phyloP scores from a whole-genome alignment of 208 protist genomes.

The Naegleria gruberi region DNA sequence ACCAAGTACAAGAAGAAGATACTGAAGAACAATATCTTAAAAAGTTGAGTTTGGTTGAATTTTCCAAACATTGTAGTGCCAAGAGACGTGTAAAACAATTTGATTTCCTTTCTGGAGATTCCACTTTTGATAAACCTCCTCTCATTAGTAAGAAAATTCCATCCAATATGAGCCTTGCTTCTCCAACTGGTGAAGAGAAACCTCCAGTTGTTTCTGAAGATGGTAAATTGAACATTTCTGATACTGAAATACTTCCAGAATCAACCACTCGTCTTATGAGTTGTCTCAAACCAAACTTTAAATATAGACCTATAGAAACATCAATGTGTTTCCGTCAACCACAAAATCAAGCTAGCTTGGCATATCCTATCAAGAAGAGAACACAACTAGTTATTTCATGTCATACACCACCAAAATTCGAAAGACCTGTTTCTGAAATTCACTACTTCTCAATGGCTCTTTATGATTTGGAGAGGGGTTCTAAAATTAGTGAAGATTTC shows the following conservation, averaged over 20 bases:
- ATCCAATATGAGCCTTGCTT: neutral
- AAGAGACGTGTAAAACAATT: neutral
- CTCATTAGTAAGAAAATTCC: neutral
- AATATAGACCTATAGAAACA: neutral
- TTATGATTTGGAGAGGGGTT: neutral
- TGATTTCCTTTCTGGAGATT: neutral
- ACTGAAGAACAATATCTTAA: neutral
- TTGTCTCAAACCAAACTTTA: neutral
- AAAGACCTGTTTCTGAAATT: neutral
- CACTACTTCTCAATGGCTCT: neutral
- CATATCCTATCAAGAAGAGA: neutral
- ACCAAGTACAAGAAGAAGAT: neutral
- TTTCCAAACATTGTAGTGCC: neutral
- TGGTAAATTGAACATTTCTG: neutral
- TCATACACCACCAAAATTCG: neutral
- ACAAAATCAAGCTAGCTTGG: neutral
- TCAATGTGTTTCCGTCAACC: neutral
- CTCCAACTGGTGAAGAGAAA: neutral
- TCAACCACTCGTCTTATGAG: neutral
- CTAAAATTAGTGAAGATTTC: conserved; percentile 8
- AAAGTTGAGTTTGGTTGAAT: neutral
- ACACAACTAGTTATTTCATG: neutral
- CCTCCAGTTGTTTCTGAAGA: neutral
- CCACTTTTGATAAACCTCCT: neutral
- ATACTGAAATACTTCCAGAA: neutral